A percentile compares a stretch with the other conserved stretches of the same genome.
Conservation (phyloP, 1,284 basidiomycete species). For the Apiotrichum siamense region DNA sequence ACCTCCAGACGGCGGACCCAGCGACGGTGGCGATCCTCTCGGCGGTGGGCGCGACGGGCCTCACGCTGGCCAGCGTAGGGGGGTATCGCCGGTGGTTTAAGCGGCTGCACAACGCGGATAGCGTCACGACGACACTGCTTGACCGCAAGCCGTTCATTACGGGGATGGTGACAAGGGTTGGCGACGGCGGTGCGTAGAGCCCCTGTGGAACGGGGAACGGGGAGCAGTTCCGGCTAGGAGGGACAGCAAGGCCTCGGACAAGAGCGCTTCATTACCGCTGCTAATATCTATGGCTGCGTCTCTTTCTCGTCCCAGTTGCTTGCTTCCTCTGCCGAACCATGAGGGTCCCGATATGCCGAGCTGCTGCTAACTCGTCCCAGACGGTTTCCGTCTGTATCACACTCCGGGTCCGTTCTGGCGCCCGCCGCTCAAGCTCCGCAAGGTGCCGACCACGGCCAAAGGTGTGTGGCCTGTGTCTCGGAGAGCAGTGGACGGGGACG, state of each 20-base stretch:
- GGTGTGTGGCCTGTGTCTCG: conserved; percentile 48
- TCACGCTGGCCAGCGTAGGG: conserved; percentile 47
- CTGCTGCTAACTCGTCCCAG: conserved; percentile 49
- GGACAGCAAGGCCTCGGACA: too few species aligned
- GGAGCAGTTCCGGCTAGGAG: too few species aligned
- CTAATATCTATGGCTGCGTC: too few species aligned
- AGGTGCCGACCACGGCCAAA: conserved; percentile 57
- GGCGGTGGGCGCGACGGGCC: conserved; percentile 35
- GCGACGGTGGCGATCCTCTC: conserved; percentile 31
- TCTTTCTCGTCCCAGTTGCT: too few species aligned
- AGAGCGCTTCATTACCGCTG: too few species aligned
- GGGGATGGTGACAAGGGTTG: conserved; percentile 72
- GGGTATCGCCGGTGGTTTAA: conserved; percentile 57
- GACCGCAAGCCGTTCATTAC: conserved; percentile 59
- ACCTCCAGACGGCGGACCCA: conserved; percentile 21
- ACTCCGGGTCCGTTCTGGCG: conserved; percentile 68
- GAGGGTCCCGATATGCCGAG: too few species aligned
- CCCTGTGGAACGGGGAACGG: too few species aligned
- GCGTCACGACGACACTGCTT: conserved; percentile 58
- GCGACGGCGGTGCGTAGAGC: conserved; percentile 54
- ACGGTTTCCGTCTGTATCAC: conserved; percentile 62
- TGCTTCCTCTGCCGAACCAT: too few species aligned
- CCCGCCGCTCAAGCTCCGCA: conserved; percentile 63
- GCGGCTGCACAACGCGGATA: conserved; percentile 58
- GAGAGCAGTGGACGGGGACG: neutral